Percentiles rank a stretch among this genome's conserved stretches.
These are phyloP conservation scores for Bipolaris sorokiniana DNA, from an alignment of 2,329 filamentous ascomycete species.

Conservation along the genomic window DNA sequence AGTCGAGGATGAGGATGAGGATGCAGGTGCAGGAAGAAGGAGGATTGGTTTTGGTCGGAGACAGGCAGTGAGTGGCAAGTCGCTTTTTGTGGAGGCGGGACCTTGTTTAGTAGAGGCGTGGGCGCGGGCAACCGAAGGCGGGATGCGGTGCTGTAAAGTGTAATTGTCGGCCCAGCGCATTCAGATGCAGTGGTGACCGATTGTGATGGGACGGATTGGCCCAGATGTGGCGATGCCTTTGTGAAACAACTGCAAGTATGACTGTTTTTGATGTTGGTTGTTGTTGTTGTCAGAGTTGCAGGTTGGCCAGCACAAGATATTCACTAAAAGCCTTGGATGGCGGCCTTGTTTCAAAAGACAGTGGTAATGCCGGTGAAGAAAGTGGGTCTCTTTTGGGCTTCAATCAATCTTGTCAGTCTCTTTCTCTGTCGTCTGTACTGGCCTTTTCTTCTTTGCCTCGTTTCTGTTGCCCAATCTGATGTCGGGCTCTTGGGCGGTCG, in stretches of 20 bases:
- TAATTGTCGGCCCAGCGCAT: conserved; percentile 28
- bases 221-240: not conserved
- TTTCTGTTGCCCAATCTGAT: conserved; percentile 2
- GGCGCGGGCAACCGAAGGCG: conserved; percentile 17
- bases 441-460: not conserved
- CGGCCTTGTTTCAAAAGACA: not conserved
- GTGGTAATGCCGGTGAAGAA: conserved; percentile 3
- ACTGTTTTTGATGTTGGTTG: conserved; percentile 1
- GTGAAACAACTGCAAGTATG: conserved; percentile 3
- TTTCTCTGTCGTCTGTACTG: not conserved
- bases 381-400: conserved; percentile 9
- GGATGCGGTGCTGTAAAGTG: conserved; percentile 24
- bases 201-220: conserved; percentile 3
- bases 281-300: not conserved
- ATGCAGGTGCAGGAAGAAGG: conserved; percentile 10
- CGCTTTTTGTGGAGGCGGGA: conserved; percentile 4
- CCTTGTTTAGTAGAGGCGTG: conserved; percentile 3
- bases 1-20: not conserved
- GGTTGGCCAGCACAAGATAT: not conserved
- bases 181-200: conserved; percentile 8
- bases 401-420: not conserved
- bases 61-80: conserved; percentile 9
- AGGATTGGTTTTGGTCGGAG: conserved; percentile 20
- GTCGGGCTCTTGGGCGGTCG: not conserved
- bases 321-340: not conserved